Evolutionary conservation across 805 yeast genomes (phyloP).

Genomic region (Monosporozyma aerobia): DNA sequence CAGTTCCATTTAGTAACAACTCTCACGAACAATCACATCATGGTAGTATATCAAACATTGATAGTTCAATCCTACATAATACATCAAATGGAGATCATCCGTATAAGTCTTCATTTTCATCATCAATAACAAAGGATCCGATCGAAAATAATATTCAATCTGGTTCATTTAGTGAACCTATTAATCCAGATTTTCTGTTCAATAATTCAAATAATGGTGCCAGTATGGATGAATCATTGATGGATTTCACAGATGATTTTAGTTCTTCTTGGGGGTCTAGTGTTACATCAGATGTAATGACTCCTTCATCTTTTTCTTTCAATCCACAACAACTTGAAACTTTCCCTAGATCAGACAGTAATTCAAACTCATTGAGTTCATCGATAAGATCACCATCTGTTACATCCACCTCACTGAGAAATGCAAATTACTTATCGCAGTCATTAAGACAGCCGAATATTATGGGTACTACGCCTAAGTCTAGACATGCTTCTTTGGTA

Average conservation of each 20-base stretch:
- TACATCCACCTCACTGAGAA: slow-evolving; percentile 20
- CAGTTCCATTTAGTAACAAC: neutral
- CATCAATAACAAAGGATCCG: neutral
- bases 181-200: slow-evolving; percentile 14
- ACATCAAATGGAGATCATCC: neutral
- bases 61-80: neutral
- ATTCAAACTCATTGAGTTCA: neutral
- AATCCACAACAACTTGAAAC: slow-evolving; percentile 18
- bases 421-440: slow-evolving; percentile 22
- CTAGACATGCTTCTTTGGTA: slow-evolving; percentile 26
- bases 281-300: slow-evolving; percentile 15
- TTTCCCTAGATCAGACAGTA: neutral
- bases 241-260: slow-evolving; percentile 21
- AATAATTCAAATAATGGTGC: slow-evolving; percentile 1
- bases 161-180: slow-evolving; percentile 4
- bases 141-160: neutral
- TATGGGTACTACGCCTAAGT: slow-evolving; percentile 20
- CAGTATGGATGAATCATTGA: slow-evolving; percentile 14
- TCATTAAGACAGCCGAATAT: slow-evolving; percentile 22
- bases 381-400: slow-evolving; percentile 27
- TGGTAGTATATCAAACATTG: neutral
- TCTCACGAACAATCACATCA: neutral
- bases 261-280: slow-evolving; percentile 27
- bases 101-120: slow-evolving; percentile 1
- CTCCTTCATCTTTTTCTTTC: slow-evolving; percentile 20